A percentile compares a stretch with the other conserved stretches of the same genome.
Evolutionary conservation across 2,329 filamentous ascomycete genomes (phyloP).

Genomic region (Alternaria metachromatica): DNA sequence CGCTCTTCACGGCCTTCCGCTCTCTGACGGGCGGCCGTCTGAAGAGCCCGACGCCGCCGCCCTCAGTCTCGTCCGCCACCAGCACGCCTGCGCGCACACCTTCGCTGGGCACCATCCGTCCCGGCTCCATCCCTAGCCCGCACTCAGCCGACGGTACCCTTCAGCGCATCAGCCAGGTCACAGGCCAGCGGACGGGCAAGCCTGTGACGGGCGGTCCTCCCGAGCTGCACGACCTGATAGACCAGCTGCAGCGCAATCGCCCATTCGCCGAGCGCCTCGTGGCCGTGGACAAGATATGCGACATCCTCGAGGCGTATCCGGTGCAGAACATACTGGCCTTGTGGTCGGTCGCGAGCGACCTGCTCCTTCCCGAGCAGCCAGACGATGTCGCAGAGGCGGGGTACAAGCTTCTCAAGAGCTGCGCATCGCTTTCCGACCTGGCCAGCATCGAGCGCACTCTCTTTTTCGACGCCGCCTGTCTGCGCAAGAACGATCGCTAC

Average conservation of each 20-base stretch:
- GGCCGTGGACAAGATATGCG: slow-evolving; percentile 43
- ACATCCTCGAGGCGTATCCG: slow-evolving; percentile 44
- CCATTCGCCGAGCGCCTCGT: slow-evolving; percentile 38
- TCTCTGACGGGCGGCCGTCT: slow-evolving; percentile 44
- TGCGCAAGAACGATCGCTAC: slow-evolving; percentile 34
- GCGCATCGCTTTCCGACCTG: slow-evolving; percentile 42
- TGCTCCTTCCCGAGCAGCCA: slow-evolving; percentile 44
- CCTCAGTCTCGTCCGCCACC: slow-evolving; percentile 39
- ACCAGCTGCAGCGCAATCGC: slow-evolving; percentile 35
- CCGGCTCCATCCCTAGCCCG: slow-evolving; percentile 31
- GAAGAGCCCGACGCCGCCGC: slow-evolving; percentile 42
- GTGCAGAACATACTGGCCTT: slow-evolving; percentile 46
- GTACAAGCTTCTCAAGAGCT: slow-evolving; percentile 45
- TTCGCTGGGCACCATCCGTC: slow-evolving; percentile 31
- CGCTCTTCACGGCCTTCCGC: slow-evolving; percentile 48
- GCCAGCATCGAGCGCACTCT: slow-evolving; percentile 45
- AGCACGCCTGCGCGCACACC: slow-evolving; percentile 40
- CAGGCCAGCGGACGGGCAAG: slow-evolving; percentile 23
- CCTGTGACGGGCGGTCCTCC: slow-evolving; percentile 46
- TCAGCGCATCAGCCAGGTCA: slow-evolving; percentile 34
- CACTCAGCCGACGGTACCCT: slow-evolving; percentile 36
- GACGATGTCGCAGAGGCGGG: slow-evolving; percentile 43
- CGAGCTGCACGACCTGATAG: slow-evolving; percentile 42
- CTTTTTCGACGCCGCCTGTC: slow-evolving; percentile 47
- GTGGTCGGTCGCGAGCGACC: slow-evolving; percentile 48